These are phyloP conservation scores for Chlorella sp. DNA, from an alignment of 139 green algal species.

Conservation along the genomic window DNA sequence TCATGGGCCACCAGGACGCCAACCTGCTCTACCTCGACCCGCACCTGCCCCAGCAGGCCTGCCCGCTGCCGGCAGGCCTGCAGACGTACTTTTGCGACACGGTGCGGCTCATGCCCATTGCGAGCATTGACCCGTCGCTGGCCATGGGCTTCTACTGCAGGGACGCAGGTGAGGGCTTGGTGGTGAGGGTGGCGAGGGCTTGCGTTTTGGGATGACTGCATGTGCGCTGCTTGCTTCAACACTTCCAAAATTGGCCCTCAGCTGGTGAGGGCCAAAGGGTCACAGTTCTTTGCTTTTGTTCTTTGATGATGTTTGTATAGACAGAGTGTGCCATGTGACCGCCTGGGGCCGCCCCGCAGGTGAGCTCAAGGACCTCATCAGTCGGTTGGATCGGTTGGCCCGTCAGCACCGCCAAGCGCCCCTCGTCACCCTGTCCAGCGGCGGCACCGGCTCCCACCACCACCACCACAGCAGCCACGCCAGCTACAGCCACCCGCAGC, in stretches of 20 bases:
- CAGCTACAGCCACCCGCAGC: too few relatives aligned
- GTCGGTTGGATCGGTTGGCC: background rate
- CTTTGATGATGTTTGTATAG: background rate
- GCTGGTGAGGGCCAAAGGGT: background rate
- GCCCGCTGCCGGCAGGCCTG: background rate
- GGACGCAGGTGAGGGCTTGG: background rate
- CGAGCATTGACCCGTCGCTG: conserved; percentile 74
- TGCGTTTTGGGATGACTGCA: background rate
- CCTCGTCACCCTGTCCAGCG: background rate
- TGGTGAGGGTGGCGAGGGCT: background rate
- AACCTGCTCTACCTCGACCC: conserved; percentile 80
- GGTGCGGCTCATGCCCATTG: conserved; percentile 52
- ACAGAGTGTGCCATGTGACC: background rate
- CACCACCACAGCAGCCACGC: background rate
- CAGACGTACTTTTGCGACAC: conserved; percentile 30
- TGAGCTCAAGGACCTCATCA: background rate
- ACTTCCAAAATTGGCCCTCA: background rate
- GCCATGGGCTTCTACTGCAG: conserved; percentile 80
- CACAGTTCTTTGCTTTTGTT: background rate
- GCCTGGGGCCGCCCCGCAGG: background rate
- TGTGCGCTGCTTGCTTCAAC: background rate
- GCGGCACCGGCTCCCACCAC: too few relatives aligned
- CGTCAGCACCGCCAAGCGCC: background rate
- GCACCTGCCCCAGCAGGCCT: conserved; percentile 53
- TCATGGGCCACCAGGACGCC: conserved; percentile 67